Evolutionary conservation across 78 protist genomes (phyloP).

Genomic region (Guillardia theta): DNA sequence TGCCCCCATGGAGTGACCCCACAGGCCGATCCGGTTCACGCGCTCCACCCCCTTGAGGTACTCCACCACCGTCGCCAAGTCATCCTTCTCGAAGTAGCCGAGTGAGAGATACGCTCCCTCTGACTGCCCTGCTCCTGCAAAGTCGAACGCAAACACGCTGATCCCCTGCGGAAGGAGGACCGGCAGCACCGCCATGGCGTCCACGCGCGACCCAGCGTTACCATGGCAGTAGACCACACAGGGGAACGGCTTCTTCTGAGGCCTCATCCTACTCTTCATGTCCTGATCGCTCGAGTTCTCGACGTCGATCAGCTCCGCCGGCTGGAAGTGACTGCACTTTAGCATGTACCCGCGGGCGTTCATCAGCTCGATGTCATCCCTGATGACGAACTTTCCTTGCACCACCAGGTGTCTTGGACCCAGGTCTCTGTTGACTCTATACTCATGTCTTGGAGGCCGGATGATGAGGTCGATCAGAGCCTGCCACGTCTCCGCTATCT

Average conservation of each 20-base stretch:
- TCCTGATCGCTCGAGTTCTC: neutral
- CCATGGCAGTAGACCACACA: conserved; percentile 46
- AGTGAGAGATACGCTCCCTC: neutral
- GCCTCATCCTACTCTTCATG: neutral
- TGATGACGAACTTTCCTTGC: neutral
- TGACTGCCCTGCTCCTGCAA: neutral
- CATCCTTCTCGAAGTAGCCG: conserved; percentile 21
- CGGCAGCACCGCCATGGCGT: neutral
- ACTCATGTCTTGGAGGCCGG: conserved; percentile 18
- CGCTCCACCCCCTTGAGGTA: neutral
- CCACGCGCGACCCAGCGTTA: conserved; percentile 21
- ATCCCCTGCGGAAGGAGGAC: neutral
- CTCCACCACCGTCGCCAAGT: neutral
- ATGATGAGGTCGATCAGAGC: neutral
- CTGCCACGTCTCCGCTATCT: conserved; percentile 30
- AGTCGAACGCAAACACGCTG: neutral
- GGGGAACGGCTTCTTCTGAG: neutral
- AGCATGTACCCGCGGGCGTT: neutral
- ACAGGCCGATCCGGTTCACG: conserved; percentile 1
- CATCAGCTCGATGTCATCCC: conserved; percentile 37
- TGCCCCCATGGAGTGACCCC: conserved; percentile 32
- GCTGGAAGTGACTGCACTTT: conserved; percentile 19
- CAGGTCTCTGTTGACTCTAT: neutral
- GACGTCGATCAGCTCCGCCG: neutral
- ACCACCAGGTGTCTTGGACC: neutral